Percentiles rank a stretch among this genome's conserved stretches.
These are phyloP conservation scores for Candida gigantensis DNA, from an alignment of 1,139 yeast genomes.

Conservation along the genomic window DNA sequence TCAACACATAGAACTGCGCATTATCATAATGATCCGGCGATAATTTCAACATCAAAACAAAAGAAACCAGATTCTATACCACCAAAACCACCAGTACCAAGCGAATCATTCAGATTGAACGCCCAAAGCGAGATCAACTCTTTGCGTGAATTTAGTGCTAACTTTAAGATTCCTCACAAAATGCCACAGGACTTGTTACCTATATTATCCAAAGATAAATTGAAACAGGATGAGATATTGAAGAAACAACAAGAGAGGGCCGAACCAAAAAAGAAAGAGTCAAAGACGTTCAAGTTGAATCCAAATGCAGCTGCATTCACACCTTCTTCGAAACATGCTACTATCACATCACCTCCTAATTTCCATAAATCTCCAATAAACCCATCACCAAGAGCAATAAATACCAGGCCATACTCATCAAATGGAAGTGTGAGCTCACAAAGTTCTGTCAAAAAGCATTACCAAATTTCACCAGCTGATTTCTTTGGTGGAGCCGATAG, in stretches of 20 bases:
- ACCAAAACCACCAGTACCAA: slow-evolving; percentile 33
- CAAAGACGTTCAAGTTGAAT: slow-evolving; percentile 68
- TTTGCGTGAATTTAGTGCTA: slow-evolving; percentile 79
- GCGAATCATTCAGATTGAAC: slow-evolving; percentile 48
- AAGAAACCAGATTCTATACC: slow-evolving; percentile 34
- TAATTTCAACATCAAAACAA: slow-evolving; percentile 50
- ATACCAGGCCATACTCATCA: slow-evolving; percentile 33
- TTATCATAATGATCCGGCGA: slow-evolving; percentile 76
- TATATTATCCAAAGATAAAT: slow-evolving; percentile 66
- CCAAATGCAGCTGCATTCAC: slow-evolving; percentile 74
- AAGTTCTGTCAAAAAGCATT: slow-evolving; percentile 41
- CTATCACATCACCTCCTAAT: slow-evolving; percentile 31
- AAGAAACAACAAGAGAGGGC: slow-evolving; percentile 31
- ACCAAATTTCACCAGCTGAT: slow-evolving; percentile 45
- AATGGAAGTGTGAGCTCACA: too few relatives aligned
- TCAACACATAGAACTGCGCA: slow-evolving; percentile 63
- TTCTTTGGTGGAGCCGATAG: slow-evolving; percentile 50
- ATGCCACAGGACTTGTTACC: slow-evolving; percentile 79
- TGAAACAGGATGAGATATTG: slow-evolving; percentile 61
- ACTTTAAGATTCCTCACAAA: slow-evolving; percentile 73
- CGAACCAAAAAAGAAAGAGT: slow-evolving; percentile 36
- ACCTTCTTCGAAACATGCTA: slow-evolving; percentile 43
- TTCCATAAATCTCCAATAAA: slow-evolving; percentile 28
- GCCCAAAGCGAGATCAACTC: slow-evolving; percentile 75
- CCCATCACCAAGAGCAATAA: too few relatives aligned